Percentiles rank a stretch among this genome's conserved stretches.
phyloP scores from a whole-genome alignment of 192 early-diverging fungal genomes.

The Entomortierella chlamydospora region DNA sequence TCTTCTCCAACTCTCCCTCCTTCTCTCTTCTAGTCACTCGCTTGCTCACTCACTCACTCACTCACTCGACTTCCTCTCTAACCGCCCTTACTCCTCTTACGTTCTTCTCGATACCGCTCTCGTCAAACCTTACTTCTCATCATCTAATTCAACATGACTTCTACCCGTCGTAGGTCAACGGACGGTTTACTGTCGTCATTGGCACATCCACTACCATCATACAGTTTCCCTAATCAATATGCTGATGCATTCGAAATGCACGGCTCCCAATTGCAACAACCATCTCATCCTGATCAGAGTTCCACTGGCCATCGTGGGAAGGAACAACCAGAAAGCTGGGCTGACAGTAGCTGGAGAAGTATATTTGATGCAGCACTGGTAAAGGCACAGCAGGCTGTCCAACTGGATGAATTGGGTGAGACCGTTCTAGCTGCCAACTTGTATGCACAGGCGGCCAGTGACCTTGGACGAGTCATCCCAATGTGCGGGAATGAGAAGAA shows the following conservation, averaged over 20 bases:
- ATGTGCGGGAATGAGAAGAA: constrained; percentile 50
- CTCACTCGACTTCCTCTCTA: not conserved
- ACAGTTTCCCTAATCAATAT: constrained; percentile 14
- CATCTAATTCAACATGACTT: constrained; percentile 9
- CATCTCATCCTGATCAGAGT: constrained; percentile 4
- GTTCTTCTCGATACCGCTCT: not conserved
- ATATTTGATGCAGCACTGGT: constrained; percentile 49
- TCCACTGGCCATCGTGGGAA: no score
- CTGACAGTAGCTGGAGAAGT: constrained; percentile 25
- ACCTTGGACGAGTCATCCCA: constrained; percentile 50
- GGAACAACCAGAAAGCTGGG: constrained; percentile 9
- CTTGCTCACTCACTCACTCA: not conserved
- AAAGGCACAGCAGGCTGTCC: constrained; percentile 52
- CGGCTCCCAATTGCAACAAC: no score
- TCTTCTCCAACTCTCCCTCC: not conserved
- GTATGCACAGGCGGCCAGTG: constrained; percentile 44
- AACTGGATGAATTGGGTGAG: constrained; percentile 43
- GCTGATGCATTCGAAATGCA: not conserved
- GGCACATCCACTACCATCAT: constrained; percentile 5
- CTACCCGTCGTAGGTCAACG: constrained; percentile 15
- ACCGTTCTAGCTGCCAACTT: constrained; percentile 18
- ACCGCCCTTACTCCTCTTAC: not conserved
- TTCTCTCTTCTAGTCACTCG: not conserved
- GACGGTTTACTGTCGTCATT: not conserved
- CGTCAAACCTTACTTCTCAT: not conserved